These are phyloP conservation scores for Gardenia jasminoides DNA, from an alignment of 257 asterid genomes.

Conservation along the genomic window DNA sequence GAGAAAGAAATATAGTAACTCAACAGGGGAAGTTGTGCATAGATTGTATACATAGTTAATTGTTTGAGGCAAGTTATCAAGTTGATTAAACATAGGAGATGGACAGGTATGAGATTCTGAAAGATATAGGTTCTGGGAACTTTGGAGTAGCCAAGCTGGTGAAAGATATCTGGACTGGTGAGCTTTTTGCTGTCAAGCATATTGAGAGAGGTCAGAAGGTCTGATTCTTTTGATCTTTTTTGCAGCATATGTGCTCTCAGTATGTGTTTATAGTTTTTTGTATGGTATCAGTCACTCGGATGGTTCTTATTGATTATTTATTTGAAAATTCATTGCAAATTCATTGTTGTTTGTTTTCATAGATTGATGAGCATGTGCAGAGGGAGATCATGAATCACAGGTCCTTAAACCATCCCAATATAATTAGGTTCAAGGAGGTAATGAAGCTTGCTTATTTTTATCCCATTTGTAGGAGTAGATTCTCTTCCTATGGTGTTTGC, in stretches of 20 bases:
- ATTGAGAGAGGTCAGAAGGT: slow-evolving; percentile 88
- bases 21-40: not conserved
- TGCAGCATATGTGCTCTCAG: not conserved
- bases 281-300: not conserved
- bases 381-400: slow-evolving; percentile 85
- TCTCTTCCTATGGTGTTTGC: not conserved
- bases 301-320: not conserved
- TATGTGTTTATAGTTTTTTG: not conserved
- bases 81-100: slow-evolving; percentile 24
- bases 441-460: not conserved
- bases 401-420: slow-evolving; percentile 67
- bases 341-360: not conserved
- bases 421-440: slow-evolving; percentile 75
- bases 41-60: not conserved
- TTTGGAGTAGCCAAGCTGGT: slow-evolving; percentile 92
- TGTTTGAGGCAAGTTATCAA: not conserved
- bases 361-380: slow-evolving; percentile 84
- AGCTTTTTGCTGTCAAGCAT: slow-evolving; percentile 77
- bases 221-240: not conserved
- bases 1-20: not conserved
- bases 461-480: not conserved
- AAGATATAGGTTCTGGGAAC: slow-evolving; percentile 84
- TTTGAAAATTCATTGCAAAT: not conserved
- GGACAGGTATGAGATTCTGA: slow-evolving; percentile 80
- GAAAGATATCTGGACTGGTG: slow-evolving; percentile 55